Percentiles rank a stretch among this genome's conserved stretches.
These are phyloP conservation scores for Xanthoparmelia taractica DNA, from an alignment of 495 filamentous ascomycete species.

Conservation along the genomic window DNA sequence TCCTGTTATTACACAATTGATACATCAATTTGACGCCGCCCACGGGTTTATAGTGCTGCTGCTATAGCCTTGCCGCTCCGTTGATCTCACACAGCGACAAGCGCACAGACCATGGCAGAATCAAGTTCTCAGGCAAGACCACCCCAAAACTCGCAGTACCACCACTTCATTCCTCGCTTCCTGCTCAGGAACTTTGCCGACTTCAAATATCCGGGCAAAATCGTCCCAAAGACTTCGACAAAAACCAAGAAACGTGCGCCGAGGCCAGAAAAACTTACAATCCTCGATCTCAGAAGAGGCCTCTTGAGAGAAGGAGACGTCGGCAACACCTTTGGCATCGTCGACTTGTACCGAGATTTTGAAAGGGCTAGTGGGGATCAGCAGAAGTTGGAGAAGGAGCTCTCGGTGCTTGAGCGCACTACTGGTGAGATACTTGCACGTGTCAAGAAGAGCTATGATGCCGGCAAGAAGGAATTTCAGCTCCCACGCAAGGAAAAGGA, in stretches of 20 bases:
- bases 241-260: slow-evolving; percentile 7
- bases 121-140: not conserved
- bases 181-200: slow-evolving; percentile 40
- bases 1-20: not conserved
- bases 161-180: slow-evolving; percentile 44
- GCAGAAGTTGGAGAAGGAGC: slow-evolving; percentile 34
- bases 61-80: not conserved
- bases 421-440: slow-evolving; percentile 30
- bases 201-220: slow-evolving; percentile 19
- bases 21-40: not conserved
- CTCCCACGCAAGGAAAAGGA: slow-evolving; percentile 37
- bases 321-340: slow-evolving; percentile 33
- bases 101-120: not conserved
- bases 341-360: slow-evolving; percentile 40
- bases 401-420: slow-evolving; percentile 32
- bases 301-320: slow-evolving; percentile 31
- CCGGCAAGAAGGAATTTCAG: slow-evolving; percentile 25
- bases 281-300: slow-evolving; percentile 20
- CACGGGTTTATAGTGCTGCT: not conserved
- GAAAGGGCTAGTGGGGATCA: slow-evolving; percentile 20
- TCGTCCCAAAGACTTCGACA: not conserved
- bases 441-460: slow-evolving; percentile 26
- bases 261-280: slow-evolving; percentile 17
- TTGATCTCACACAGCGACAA: not conserved
- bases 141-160: slow-evolving; percentile 29